Evolutionary conservation across 2,329 filamentous ascomycete genomes (phyloP), one percentile per base, ranked within the genome.

Genomic region (Cladosporium sp.): DNA sequence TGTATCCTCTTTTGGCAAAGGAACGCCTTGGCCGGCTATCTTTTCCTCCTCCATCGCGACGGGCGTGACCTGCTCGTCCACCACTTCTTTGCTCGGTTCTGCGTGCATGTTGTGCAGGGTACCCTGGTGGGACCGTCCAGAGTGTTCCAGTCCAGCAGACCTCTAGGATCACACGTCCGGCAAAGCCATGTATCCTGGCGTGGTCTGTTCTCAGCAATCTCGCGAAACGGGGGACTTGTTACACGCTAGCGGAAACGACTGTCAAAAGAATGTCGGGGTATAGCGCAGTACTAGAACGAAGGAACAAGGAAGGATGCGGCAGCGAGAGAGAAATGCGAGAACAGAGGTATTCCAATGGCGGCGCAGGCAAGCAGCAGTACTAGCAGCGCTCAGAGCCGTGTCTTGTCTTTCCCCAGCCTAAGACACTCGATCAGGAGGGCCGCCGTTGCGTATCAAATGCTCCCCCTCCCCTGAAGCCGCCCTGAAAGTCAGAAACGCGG

Each of bases 141-240:
- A 30, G 43, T 11, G 40, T 45, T 56, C 54, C 40, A 56, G 30
- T 39, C 54, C 54, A 56, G 42, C 34, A 49, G 54, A 39, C 9
- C 34, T 34, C 54, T 34, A 34, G 30, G 42, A 56, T 39, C 30
- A 56, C 15, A 49, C 30, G 40, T 39, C 43, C 11, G 54, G 54
- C 34, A 39, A 28, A 56, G 54, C 54, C 54, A 56, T 56, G 28
- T 47, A 56, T 56, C 54, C 54, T 56, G 30, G 54, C 36, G 12
- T 39, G 54, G 54, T 56, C 54, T 49, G 54, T 56, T 47, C 54
- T 49, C 30, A 25, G 54, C 34, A 56, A 56, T 56, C 42, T 56
- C 54, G 54, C 54, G 34, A 56, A 47, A 22, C 42, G 42, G 51
- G 51, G 54, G 30, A 39, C 30, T 34, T 47, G 28, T 56, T 47